phyloP scores from a whole-genome alignment of 306 rosid species.

The Echinosophora koreensis region DNA sequence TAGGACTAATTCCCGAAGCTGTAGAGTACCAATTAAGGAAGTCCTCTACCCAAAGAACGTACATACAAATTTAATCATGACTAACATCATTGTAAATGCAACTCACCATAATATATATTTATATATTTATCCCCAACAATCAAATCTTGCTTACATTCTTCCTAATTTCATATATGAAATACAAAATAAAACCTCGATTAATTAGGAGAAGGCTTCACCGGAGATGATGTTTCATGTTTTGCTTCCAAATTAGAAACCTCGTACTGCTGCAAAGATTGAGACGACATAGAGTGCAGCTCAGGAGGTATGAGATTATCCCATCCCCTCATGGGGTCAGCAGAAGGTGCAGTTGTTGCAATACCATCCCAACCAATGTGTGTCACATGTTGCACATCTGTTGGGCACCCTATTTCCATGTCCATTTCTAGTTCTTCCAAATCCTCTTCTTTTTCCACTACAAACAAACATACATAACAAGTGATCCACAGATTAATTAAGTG shows the following conservation, averaged over 20 bases:
- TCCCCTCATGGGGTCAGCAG: slow-evolving; percentile 48
- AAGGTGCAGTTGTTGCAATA: slow-evolving; percentile 39
- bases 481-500: not conserved
- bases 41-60: not conserved
- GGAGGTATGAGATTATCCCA: slow-evolving; percentile 72
- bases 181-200: slow-evolving; percentile 1
- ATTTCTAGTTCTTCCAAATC: slow-evolving; percentile 58
- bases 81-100: slow-evolving; percentile 17
- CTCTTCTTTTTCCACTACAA: slow-evolving; percentile 73
- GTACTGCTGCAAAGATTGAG: slow-evolving; percentile 56
- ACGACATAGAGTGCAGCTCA: slow-evolving; percentile 52
- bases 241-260: slow-evolving; percentile 38
- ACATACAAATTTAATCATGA: slow-evolving; percentile 41
- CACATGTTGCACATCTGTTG: slow-evolving; percentile 96
- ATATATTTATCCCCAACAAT: slow-evolving; percentile 14
- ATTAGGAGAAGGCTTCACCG: slow-evolving; percentile 33
- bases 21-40: no score
- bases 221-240: slow-evolving; percentile 44
- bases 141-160: not conserved
- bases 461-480: not conserved
- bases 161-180: slow-evolving; percentile 28
- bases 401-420: slow-evolving; percentile 92
- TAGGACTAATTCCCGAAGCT: no score
- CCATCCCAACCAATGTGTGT: slow-evolving; percentile 95
- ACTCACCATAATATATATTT: slow-evolving; percentile 28